Evolutionary conservation across 345 rosid species (phyloP).

Genomic region (Aquilaria yunnanensis): DNA sequence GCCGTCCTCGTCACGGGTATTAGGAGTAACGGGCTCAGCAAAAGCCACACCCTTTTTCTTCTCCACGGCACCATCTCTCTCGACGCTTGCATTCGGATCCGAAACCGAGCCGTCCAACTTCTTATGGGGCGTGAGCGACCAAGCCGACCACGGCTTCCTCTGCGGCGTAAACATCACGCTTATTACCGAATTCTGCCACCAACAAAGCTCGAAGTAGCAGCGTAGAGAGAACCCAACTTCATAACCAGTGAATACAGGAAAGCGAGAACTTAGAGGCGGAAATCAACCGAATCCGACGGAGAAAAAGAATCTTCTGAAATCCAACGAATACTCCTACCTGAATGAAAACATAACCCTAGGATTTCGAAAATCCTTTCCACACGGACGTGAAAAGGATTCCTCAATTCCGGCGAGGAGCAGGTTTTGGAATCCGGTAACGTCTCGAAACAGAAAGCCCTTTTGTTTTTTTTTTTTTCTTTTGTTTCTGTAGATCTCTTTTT

Average conservation of each 20-base stretch:
- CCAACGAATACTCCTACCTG: not conserved
- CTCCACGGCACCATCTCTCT: constrained; percentile 21
- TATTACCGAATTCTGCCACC: constrained; percentile 15
- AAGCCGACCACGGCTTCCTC: constrained; percentile 60
- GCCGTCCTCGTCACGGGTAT: constrained; percentile 17
- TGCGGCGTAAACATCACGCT: constrained; percentile 74
- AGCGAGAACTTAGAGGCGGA: not conserved
- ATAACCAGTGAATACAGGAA: constrained; percentile 4
- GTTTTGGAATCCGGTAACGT: constrained; percentile 86
- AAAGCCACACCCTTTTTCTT: constrained; percentile 43
- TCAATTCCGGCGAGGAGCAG: constrained; percentile 60
- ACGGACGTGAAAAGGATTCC: constrained; percentile 61
- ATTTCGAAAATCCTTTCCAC: too few relatives aligned
- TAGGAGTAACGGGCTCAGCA: constrained; percentile 45
- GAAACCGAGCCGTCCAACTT: constrained; percentile 35
- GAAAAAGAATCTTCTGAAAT: constrained; percentile 14
- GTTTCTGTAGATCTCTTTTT: constrained; percentile 25
- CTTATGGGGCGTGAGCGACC: constrained; percentile 59
- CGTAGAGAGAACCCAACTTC: constrained; percentile 26
- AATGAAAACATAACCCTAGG: constrained; percentile 25
- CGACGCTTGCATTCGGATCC: constrained; percentile 25
- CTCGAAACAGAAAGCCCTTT: constrained; percentile 40
- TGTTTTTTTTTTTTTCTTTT: constrained; percentile 31
- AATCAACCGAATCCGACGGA: constrained; percentile 10
- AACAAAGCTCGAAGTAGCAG: constrained; percentile 11